These are phyloP conservation scores for Yarrowia sp. DNA, from an alignment of 805 yeast genomes.

Conservation along the genomic window DNA sequence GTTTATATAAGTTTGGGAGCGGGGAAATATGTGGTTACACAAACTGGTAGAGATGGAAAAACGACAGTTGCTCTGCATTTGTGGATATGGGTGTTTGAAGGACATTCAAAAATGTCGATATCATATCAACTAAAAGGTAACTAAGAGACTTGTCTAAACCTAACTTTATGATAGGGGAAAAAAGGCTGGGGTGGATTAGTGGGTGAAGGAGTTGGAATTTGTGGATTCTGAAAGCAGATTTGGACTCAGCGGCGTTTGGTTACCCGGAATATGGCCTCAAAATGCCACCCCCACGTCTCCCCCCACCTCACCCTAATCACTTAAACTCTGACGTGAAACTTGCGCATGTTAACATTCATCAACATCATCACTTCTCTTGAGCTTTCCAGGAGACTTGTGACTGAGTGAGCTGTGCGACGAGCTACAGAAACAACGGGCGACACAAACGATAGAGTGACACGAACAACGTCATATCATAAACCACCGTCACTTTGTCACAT, in stretches of 20 bases:
- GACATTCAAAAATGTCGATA: not conserved
- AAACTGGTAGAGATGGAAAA: not conserved
- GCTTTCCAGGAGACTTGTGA: no score
- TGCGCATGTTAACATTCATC: not conserved
- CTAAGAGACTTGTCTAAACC: not conserved
- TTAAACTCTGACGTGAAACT: slow-evolving; percentile 19
- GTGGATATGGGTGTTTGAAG: no score
- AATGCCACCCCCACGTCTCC: not conserved
- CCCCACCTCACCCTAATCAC: not conserved
- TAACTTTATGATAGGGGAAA: no score
- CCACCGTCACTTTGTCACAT: no score
- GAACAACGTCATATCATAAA: not conserved
- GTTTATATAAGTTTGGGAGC: not conserved
- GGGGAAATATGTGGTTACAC: not conserved
- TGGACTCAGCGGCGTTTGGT: no score
- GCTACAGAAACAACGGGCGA: no score
- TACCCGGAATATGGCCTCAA: no score
- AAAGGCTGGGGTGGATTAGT: no score
- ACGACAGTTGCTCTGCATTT: not conserved
- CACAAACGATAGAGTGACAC: not conserved
- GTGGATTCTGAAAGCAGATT: no score
- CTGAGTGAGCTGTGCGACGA: no score
- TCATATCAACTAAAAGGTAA: not conserved
- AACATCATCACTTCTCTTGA: no score
- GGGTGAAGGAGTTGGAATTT: no score